Evolutionary conservation across 2,329 filamentous ascomycete species (phyloP), one percentile per base, ranked within the genome.

Genomic region (Aspergillus uvarum): DNA sequence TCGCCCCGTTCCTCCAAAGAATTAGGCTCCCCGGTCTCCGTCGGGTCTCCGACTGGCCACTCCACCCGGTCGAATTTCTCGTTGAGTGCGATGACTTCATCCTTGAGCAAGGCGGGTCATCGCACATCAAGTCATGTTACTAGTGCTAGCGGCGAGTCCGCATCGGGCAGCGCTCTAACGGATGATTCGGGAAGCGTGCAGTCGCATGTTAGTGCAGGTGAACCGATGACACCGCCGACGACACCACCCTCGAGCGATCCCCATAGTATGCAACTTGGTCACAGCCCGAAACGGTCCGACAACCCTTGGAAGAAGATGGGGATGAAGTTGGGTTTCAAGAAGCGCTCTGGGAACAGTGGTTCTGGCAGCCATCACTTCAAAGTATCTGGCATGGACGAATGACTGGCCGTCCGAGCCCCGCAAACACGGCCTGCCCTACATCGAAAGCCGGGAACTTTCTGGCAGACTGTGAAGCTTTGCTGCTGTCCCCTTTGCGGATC

Each of bases 301-400:
- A 80, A 81, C 65, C 77, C 79, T 5, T 83, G 80, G 80, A 82
- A 81, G 70, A 82, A 82, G 65, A 81, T 81, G 79, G 79, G 79
- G 3, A 78, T 80, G 73, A 82, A 80, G 67, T 68, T 83, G 56
- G 76, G 76, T 14, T 78, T 77, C 61, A 78, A 77, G 63, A 77
- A 77, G 64, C 72, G 70, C 22, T 71, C 72, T 21, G 65, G 66
- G 26, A 62, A 65, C 8, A 63, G 64, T 22, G 69, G 65, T 51
- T 63, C 64, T 42, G 60, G 64, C 38, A 68, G 65, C 55, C 67
- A 69, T 54, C 68, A 68, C 59, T 62, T 67, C 55, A 65, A 65
- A 61, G 65, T 68, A 35, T 59, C 65, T 47, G 62, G 65, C 52
- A 68, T 62, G 59, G 70, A 73, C 42, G 68, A 70, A 60, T 69